Base-by-base conservation (phyloP, 2,329 filamentous ascomycete species). In the Apiospora kogelbergensis region DNA sequence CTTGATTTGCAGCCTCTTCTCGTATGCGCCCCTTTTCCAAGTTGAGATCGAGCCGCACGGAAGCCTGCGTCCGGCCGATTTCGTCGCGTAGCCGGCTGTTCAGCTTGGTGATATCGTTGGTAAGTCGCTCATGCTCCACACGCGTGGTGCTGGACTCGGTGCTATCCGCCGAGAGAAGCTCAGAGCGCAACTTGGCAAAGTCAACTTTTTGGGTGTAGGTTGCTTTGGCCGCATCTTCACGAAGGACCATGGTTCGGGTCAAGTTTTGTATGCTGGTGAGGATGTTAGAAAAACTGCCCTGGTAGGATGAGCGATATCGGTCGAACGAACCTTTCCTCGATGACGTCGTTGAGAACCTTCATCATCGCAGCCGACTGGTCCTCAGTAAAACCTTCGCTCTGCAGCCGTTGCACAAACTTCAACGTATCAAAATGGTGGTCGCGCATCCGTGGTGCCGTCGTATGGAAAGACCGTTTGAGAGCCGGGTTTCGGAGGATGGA, bases 341-440 rank as follows among this genome's bases (percentile, higher is more conserved):
- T 98, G 11, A 98, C 95, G 80, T 98, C 95, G 81, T 94, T 95
- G 46, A 99, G 85, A 7, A 98, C 93, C 79, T 93, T 93, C 96
- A 99, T 98, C 92, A 98, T 96, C n/a, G 96, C 95, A 33, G 94
- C 94, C 2, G 95, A 91, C 81, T 99, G 96, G 74, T 95, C 92
- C 80, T 98, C 95, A 30, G 94, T 97, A 80, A 98, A 98, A 0
- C 96, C 96, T 79, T 99, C 96, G 73, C 89, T 89, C 80, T 95
- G 91, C 48, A 99, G 85, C 67, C 93, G 88, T 82, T 97, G 93
- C 46, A 99, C 95, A 78, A 99, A 97, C 83, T 97, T 98, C 71
- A 99, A 88, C 0, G 96, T 99, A 81, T 99, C 96, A 79, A 99
- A 99, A 81, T 99, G 95, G 81, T 99, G 96, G 76, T 98, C 95